Percentiles rank a stretch among this genome's conserved stretches.
Conservation (phyloP, 768 basidiomycete genomes). For the Mycena vitilis region DNA sequence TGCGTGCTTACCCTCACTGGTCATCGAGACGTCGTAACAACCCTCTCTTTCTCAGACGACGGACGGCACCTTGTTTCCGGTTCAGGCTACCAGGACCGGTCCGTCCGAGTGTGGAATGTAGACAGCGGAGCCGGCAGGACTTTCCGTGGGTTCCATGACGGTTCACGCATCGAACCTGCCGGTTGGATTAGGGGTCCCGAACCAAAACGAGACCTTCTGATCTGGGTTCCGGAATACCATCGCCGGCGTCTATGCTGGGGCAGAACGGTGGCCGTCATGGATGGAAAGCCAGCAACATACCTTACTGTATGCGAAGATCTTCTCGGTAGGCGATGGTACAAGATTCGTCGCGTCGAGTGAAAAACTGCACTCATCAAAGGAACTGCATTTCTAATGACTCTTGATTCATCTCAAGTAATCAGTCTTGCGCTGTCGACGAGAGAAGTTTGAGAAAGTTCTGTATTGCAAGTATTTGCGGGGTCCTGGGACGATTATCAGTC, state of each 20-base stretch:
- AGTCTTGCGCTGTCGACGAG: too few species aligned
- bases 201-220: constrained; percentile 14
- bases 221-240: constrained; percentile 24
- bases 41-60: constrained; percentile 37
- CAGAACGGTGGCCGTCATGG: constrained; percentile 24
- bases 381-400: too few species aligned
- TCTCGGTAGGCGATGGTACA: constrained; percentile 20
- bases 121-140: neutral
- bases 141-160: constrained; percentile 21
- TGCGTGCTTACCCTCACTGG: constrained; percentile 15
- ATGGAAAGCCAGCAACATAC: constrained; percentile 23
- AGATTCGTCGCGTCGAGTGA: neutral
- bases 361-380: too few species aligned
- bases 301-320: constrained; percentile 3
- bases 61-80: constrained; percentile 39
- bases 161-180: neutral
- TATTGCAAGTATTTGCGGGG: too few species aligned
- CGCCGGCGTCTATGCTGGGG: constrained; percentile 32
- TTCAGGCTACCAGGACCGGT: constrained; percentile 20
- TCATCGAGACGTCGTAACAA: constrained; percentile 31
- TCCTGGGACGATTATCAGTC: too few species aligned
- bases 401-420: too few species aligned
- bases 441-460: too few species aligned
- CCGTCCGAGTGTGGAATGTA: constrained; percentile 29
- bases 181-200: constrained; percentile 29